Evolutionary conservation across 805 yeast species (phyloP).

Genomic region (Blastobotrys terrestris): DNA sequence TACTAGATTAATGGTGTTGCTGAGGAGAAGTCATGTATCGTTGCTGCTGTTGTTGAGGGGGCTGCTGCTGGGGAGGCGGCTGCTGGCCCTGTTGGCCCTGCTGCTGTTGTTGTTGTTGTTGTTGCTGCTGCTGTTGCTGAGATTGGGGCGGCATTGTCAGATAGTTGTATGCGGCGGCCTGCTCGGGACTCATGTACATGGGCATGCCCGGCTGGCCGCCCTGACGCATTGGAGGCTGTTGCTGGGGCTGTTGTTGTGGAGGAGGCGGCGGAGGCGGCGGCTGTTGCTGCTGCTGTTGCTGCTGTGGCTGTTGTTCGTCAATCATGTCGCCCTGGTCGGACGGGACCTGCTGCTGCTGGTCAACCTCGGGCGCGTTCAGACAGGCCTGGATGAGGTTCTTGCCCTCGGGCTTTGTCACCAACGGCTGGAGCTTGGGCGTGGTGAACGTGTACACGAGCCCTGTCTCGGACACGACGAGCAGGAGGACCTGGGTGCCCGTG

Average conservation of each 20-base stretch:
- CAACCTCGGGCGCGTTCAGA: constrained; percentile 89
- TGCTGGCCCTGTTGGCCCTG: constrained; percentile 23
- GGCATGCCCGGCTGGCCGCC: constrained; percentile 25
- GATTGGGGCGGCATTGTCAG: constrained; percentile 31
- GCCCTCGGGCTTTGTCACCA: constrained; percentile 96
- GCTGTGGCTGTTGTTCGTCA: constrained; percentile 27
- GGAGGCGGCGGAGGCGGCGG: constrained; percentile 26
- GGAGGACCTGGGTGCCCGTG: constrained; percentile 94
- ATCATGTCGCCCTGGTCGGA: constrained; percentile 15
- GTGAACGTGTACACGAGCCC: constrained; percentile 97
- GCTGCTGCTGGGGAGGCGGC: constrained; percentile 16
- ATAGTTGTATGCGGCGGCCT: constrained; percentile 55
- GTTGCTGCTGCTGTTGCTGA: constrained; percentile 19
- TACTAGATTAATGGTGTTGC: neutral
- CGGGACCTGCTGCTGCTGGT: constrained; percentile 24
- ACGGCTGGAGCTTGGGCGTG: constrained; percentile 97
- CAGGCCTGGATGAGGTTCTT: constrained; percentile 95
- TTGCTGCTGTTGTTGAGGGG: neutral
- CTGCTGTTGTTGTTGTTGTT: constrained; percentile 21
- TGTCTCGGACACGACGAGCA: constrained; percentile 95
- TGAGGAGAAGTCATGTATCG: neutral
- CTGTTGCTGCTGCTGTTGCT: constrained; percentile 29
- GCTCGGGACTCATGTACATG: constrained; percentile 35
- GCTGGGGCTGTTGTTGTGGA: constrained; percentile 31
- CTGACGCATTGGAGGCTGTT: constrained; percentile 40